Conservation (phyloP, 2,329 filamentous ascomycete species). For the Cercospora zeae-maydis region DNA sequence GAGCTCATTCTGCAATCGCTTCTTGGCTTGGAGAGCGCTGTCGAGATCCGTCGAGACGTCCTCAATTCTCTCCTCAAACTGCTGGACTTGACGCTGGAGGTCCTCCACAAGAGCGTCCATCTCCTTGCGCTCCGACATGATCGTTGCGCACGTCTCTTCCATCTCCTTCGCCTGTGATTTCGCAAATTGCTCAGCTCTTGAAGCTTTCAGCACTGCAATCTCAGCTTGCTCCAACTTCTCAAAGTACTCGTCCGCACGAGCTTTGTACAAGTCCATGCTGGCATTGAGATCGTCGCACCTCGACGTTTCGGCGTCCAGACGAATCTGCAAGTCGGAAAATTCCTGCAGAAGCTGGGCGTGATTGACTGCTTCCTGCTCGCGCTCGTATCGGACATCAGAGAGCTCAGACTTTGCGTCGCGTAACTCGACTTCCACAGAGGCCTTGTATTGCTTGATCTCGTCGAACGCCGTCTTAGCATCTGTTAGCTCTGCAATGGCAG, state of each 20-base stretch:
- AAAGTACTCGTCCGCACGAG: slow-evolving; percentile 91
- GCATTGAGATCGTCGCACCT: slow-evolving; percentile 79
- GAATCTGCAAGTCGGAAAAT: slow-evolving; percentile 88
- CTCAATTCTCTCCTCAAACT: slow-evolving; percentile 85
- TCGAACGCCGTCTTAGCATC: slow-evolving; percentile 87
- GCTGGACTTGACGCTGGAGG: slow-evolving; percentile 81
- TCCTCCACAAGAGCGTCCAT: slow-evolving; percentile 87
- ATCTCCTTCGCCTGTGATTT: slow-evolving; percentile 85
- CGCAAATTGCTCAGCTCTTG: slow-evolving; percentile 88
- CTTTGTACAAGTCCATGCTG: slow-evolving; percentile 85
- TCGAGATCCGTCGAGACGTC: slow-evolving; percentile 88
- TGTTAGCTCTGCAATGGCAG: slow-evolving; percentile 76
- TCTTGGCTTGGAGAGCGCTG: slow-evolving; percentile 81
- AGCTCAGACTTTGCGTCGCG: slow-evolving; percentile 80
- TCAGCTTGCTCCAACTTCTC: slow-evolving; percentile 95
- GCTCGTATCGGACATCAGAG: slow-evolving; percentile 70
- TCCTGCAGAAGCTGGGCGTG: slow-evolving; percentile 86
- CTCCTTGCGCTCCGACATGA: slow-evolving; percentile 88
- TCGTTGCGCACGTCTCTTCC: slow-evolving; percentile 82
- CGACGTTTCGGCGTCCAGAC: slow-evolving; percentile 82
- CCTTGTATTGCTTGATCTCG: slow-evolving; percentile 76
- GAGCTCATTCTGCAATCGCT: slow-evolving; percentile 90
- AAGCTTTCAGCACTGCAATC: slow-evolving; percentile 88
- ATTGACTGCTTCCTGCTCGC: slow-evolving; percentile 84
- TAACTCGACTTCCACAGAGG: slow-evolving; percentile 77